Percentiles rank a stretch among this genome's conserved stretches.
Conservation (phyloP, 306 rosid species). For the Alnus glutinosa region DNA sequence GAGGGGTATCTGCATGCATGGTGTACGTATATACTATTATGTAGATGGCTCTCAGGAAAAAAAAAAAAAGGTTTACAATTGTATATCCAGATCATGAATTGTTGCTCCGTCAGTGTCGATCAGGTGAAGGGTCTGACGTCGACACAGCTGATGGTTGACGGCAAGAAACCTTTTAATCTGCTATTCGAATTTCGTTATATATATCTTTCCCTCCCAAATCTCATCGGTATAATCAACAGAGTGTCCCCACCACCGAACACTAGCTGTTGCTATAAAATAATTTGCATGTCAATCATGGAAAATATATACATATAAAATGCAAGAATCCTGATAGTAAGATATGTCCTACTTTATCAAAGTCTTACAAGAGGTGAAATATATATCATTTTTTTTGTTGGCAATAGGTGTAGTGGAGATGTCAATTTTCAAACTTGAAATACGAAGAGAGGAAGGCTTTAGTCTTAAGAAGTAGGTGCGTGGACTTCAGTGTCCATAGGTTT, state of each 20-base stretch:
- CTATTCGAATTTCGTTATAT: constrained; percentile 36
- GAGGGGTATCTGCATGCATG: too few species aligned
- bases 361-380: constrained; percentile 28
- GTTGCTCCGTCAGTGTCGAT: too few species aligned
- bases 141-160: not conserved
- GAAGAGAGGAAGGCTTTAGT: constrained; percentile 8
- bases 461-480: constrained; percentile 63
- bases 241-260: constrained; percentile 50
- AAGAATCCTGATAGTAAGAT: constrained; percentile 42
- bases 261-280: constrained; percentile 23
- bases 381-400: constrained; percentile 1
- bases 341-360: constrained; percentile 43
- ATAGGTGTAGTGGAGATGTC: constrained; percentile 13
- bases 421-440: constrained; percentile 17
- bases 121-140: not conserved
- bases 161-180: not conserved
- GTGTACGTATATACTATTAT: too few species aligned
- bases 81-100: not conserved
- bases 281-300: constrained; percentile 50
- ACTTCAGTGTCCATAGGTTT: constrained; percentile 73
- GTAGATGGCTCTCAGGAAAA: too few species aligned
- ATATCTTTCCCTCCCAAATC: constrained; percentile 43
- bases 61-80: not conserved
- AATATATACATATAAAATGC: constrained; percentile 15
- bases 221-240: constrained; percentile 12